A percentile compares a stretch with the other conserved stretches of the same genome.
These are phyloP conservation scores for Trichosporon asahii DNA, from an alignment of 1,284 basidiomycete species.

Conservation along the genomic window DNA sequence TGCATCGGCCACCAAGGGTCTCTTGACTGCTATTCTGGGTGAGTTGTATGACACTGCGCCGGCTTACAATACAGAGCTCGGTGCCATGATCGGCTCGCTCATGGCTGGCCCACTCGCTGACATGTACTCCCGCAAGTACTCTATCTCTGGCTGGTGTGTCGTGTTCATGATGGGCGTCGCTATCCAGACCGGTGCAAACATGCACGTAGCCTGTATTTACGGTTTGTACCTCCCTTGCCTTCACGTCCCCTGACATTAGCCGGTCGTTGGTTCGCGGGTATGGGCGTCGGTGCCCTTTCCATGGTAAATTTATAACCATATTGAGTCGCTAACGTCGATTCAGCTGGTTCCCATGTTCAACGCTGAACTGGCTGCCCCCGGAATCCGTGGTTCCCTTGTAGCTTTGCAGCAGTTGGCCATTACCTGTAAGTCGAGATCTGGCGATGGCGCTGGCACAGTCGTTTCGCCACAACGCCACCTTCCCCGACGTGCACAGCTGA, in stretches of 20 bases:
- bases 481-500: no score
- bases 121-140: conserved; percentile 43
- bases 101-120: conserved; percentile 48
- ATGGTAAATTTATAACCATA: conserved; percentile 23
- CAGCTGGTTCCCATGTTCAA: conserved; percentile 60
- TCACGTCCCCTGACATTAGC: neutral
- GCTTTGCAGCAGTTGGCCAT: conserved; percentile 77
- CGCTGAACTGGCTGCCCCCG: conserved; percentile 70
- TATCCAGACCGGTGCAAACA: conserved; percentile 42
- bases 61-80: conserved; percentile 33
- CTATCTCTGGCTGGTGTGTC: conserved; percentile 47
- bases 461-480: neutral
- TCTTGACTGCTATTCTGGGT: conserved; percentile 43
- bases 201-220: conserved; percentile 41
- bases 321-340: neutral
- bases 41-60: neutral
- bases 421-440: conserved; percentile 61
- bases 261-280: conserved; percentile 48
- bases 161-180: conserved; percentile 47
- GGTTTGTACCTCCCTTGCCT: conserved; percentile 23
- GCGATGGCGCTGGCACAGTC: no score
- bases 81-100: conserved; percentile 43
- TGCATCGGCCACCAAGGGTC: conserved; percentile 30
- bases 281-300: conserved; percentile 49
- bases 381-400: conserved; percentile 75